A percentile compares a stretch with the other conserved stretches of the same genome.
Conservation (phyloP, 768 basidiomycete species). For the Naganishia vaughanmartiniae region DNA sequence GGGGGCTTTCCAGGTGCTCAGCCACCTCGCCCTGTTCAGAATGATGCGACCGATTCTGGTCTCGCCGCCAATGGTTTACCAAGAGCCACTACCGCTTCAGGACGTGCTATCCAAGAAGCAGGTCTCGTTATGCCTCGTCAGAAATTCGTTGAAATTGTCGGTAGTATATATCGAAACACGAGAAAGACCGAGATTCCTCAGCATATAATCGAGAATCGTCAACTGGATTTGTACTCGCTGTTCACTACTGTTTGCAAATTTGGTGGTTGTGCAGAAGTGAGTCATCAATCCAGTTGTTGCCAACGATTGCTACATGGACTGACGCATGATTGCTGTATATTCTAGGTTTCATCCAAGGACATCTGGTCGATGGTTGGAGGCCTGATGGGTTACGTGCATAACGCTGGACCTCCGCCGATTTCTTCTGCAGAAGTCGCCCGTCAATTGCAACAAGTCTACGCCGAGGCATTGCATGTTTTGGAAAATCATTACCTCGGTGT, state of each 20-base stretch:
- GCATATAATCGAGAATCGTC: slow-evolving; percentile 23
- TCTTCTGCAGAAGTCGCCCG: slow-evolving; percentile 30
- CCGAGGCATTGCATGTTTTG: slow-evolving; percentile 3
- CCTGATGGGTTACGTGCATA: slow-evolving; percentile 23
- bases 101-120: slow-evolving; percentile 14
- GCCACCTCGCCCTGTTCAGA: not conserved
- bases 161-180: slow-evolving; percentile 15
- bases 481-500: slow-evolving; percentile 18
- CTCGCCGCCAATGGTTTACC: slow-evolving; percentile 12
- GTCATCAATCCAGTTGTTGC: not conserved
- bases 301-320: not conserved
- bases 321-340: not conserved
- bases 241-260: slow-evolving; percentile 28
- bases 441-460: slow-evolving; percentile 24
- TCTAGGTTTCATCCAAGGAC: slow-evolving; percentile 24
- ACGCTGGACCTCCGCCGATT: slow-evolving; percentile 23
- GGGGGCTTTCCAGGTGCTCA: not conserved
- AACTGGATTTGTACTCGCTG: slow-evolving; percentile 20
- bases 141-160: slow-evolving; percentile 13
- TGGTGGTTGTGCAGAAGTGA: slow-evolving; percentile 27
- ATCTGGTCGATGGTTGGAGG: slow-evolving; percentile 31
- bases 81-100: slow-evolving; percentile 2
- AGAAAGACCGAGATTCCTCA: slow-evolving; percentile 6
- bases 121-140: slow-evolving; percentile 14
- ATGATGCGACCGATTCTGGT: not conserved